These are phyloP conservation scores for Sclerotiophoma versabilis DNA, from an alignment of 2,329 filamentous ascomycete species.

Conservation along the genomic window DNA sequence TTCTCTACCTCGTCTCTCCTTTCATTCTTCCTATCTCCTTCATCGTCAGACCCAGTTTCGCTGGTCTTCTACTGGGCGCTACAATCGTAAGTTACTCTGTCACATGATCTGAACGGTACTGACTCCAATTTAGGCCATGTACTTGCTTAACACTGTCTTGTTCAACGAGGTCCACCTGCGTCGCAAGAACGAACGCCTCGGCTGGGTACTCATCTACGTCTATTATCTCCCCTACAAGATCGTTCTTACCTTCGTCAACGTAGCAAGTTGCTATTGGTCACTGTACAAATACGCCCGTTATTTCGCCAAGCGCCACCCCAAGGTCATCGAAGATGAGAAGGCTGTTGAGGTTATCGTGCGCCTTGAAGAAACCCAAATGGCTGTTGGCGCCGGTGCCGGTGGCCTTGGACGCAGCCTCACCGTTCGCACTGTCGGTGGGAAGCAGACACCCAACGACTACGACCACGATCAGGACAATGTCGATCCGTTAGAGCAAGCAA, in stretches of 20 bases:
- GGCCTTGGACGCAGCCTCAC: constrained; percentile 34
- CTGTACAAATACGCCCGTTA: constrained; percentile 56
- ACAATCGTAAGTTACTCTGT: constrained; percentile 35
- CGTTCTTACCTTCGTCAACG: constrained; percentile 54
- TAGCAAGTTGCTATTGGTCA: constrained; percentile 46
- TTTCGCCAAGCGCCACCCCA: constrained; percentile 57
- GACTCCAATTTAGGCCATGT: constrained; percentile 37
- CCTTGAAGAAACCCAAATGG: constrained; percentile 28
- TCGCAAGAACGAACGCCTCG: constrained; percentile 53
- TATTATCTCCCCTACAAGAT: constrained; percentile 59
- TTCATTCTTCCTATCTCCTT: constrained; percentile 57
- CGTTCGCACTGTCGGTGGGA: constrained; percentile 24
- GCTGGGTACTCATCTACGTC: constrained; percentile 46
- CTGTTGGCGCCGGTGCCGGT: background rate
- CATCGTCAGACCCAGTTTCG: constrained; percentile 52
- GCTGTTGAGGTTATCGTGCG: constrained; percentile 43
- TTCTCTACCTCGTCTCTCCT: constrained; percentile 56
- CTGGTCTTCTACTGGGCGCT: constrained; percentile 48
- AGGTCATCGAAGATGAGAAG: constrained; percentile 57
- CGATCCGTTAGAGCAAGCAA: constrained; percentile 7
- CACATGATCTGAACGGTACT: background rate
- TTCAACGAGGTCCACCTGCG: constrained; percentile 60
- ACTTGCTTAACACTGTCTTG: constrained; percentile 53
- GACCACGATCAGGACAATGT: background rate
- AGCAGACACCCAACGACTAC: background rate